Evolutionary conservation across 2,329 filamentous ascomycete species (phyloP), one percentile per base, ranked within the genome.

Genomic region (Aspergillus spinulosporus): DNA sequence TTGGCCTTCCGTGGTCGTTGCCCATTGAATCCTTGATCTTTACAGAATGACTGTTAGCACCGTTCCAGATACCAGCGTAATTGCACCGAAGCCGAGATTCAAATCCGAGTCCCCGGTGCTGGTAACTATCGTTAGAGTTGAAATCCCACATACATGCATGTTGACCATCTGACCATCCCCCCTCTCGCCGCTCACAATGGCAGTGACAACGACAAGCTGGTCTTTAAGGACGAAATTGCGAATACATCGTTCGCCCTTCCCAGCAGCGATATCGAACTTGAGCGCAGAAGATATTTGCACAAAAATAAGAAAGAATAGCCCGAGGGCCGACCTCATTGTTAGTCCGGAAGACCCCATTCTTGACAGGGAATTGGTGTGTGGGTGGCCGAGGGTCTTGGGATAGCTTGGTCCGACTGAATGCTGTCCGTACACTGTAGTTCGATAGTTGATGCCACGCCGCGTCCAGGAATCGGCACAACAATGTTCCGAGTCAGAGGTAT

Each of bases 1-100:
- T 93, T 52, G 94, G 91, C 60, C 86, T 85, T 71, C 90, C 92
- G 77, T 97, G 97, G 76, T 97, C 92, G 78, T 99, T 99, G 71
- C 92, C 93, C 66, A 96, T 85, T 12, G 92, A 88, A 78, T 99
- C 94, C 75, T 88, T 89, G 77, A 99, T 96, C 93, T 97, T 72
- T 43, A 12, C 9, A 14, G 11, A 26, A 45, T n/a, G 29, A 47
- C 28, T 39, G 32, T 64, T 54, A 65, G 62, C 55, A 47, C 8
- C 43, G 36, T 14, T 37, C 39, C 36, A 52, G 34, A 54, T 55
- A 49, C 40, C 29, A 54, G 49, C 15, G 49, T n/a, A 6, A 54
- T 14, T 15, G 15, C 8, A 34, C 48, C 34, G 39, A 40, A 15
- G 12, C 4, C 31, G 14, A 46, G 11, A 6, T 44, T 32, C 45